phyloP scores from a whole-genome alignment of 1,139 yeast species.

The Kurtzmaniella quercitrusa region DNA sequence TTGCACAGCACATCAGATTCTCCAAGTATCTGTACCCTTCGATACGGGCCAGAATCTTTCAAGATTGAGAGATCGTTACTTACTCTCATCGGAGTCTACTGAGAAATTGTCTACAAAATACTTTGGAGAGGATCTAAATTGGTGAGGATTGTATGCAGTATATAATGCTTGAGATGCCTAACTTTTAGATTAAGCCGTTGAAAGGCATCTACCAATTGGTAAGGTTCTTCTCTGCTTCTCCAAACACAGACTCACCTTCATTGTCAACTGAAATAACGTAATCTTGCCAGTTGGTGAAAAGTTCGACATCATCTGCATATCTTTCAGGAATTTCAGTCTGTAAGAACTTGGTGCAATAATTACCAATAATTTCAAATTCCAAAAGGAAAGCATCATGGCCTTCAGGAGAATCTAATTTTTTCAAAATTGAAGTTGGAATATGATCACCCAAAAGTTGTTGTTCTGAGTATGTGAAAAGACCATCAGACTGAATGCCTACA shows the following conservation, averaged over 20 bases:
- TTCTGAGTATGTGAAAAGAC: slow-evolving; percentile 86
- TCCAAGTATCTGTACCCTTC: neutral
- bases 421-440: slow-evolving; percentile 66
- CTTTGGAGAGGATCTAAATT: neutral
- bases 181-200: no score
- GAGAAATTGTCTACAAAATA: neutral
- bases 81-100: neutral
- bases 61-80: neutral
- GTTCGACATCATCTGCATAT: slow-evolving; percentile 47
- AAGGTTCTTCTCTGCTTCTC: slow-evolving; percentile 85
- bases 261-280: slow-evolving; percentile 34
- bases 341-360: slow-evolving; percentile 65
- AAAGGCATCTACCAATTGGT: slow-evolving; percentile 94
- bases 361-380: slow-evolving; percentile 81
- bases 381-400: slow-evolving; percentile 96
- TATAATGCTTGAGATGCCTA: no score
- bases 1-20: neutral
- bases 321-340: slow-evolving; percentile 51
- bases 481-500: slow-evolving; percentile 89
- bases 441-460: slow-evolving; percentile 78
- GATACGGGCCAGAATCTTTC: neutral
- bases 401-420: slow-evolving; percentile 84
- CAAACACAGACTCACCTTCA: slow-evolving; percentile 76
- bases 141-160: neutral
- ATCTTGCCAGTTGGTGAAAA: slow-evolving; percentile 51